These are phyloP conservation scores for Plasmodium coatneyi DNA, from an alignment of 169 alveolate genomes.

Conservation along the genomic window DNA sequence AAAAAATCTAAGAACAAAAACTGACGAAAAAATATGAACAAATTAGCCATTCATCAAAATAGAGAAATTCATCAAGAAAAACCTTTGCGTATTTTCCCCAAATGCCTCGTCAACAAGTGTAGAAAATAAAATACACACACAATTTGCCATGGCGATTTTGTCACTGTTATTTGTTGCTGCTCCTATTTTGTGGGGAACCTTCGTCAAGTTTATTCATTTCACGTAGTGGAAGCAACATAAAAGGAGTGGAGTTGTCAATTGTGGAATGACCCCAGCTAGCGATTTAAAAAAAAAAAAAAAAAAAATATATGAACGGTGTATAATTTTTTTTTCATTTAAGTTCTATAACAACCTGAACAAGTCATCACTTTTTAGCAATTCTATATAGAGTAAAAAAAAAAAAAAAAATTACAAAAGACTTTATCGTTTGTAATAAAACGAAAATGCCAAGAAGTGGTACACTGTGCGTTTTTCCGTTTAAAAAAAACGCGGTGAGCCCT, in stretches of 20 bases:
- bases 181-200: neutral
- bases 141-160: neutral
- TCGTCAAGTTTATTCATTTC: neutral
- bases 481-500: neutral
- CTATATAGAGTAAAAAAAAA: neutral
- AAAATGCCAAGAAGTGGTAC: neutral
- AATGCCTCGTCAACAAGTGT: neutral
- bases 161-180: neutral
- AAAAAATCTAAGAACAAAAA: neutral
- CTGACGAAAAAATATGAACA: neutral
- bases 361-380: neutral
- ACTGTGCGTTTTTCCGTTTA: neutral
- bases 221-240: neutral
- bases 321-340: neutral
- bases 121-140: constrained; percentile 2
- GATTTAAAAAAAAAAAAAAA: neutral
- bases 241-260: neutral
- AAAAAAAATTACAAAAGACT: neutral
- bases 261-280: neutral
- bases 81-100: neutral
- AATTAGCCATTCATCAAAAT: neutral
- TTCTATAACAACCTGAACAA: neutral
- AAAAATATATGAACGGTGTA: neutral
- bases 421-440: neutral
- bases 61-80: neutral